Evolutionary conservation across 2,329 filamentous ascomycete genomes (phyloP).

Genomic region (Scopulariopsis brevicaulis): DNA sequence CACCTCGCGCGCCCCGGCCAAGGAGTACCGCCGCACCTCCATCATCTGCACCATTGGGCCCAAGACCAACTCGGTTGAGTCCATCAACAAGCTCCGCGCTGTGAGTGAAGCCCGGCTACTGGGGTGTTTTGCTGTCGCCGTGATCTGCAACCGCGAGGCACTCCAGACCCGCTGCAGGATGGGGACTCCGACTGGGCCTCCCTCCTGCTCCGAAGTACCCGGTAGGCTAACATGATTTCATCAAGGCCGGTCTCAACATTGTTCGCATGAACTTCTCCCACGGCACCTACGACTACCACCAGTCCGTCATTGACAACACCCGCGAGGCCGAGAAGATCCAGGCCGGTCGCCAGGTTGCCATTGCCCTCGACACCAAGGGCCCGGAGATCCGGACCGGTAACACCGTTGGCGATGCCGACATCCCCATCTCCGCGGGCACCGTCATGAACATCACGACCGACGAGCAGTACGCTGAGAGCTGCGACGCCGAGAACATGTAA

Average conservation of each 20-base stretch:
- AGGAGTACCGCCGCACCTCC: constrained; percentile 89
- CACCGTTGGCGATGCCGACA: constrained; percentile 76
- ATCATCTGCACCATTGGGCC: constrained; percentile 99
- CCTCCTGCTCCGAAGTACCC: not conserved
- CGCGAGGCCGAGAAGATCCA: constrained; percentile 72
- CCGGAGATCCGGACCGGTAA: constrained; percentile 52
- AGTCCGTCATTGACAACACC: constrained; percentile 95
- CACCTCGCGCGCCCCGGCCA: constrained; percentile 76
- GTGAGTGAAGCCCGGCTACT: constrained; percentile 6
- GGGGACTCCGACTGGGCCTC: not conserved
- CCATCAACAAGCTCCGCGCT: constrained; percentile 85
- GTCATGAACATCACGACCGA: constrained; percentile 96
- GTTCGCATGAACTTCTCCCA: constrained; percentile 99
- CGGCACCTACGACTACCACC: constrained; percentile 78
- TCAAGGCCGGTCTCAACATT: constrained; percentile 74
- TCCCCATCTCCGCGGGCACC: constrained; percentile 72
- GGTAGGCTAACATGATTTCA: not conserved
- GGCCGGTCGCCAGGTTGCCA: constrained; percentile 79
- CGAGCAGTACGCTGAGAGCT: constrained; percentile 75
- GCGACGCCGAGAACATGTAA: constrained; percentile 89
- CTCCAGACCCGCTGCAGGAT: not conserved
- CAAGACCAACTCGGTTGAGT: constrained; percentile 97
- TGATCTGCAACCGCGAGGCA: not conserved
- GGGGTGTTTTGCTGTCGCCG: not conserved
- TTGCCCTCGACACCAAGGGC: constrained; percentile 72